Conservation (phyloP, 2,329 filamentous ascomycete genomes). For the Cadophora sp. region DNA sequence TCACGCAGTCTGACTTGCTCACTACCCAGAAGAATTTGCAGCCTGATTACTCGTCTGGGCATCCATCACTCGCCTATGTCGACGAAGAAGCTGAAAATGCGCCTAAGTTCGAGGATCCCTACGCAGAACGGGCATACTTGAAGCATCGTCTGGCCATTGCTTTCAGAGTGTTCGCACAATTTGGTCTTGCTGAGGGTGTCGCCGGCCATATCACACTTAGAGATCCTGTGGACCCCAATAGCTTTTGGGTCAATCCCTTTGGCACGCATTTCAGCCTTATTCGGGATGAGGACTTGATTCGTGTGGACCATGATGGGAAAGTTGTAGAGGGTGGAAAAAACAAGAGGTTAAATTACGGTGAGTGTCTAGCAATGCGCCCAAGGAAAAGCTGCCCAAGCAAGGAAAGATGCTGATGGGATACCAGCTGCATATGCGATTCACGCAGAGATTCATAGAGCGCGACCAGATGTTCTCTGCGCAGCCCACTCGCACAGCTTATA, state of each 20-base stretch:
- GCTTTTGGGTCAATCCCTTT: slow-evolving; percentile 38
- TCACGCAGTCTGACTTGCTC: not conserved
- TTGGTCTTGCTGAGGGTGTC: slow-evolving; percentile 51
- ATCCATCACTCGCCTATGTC: no score
- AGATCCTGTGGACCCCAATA: slow-evolving; percentile 32
- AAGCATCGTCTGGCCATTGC: slow-evolving; percentile 52
- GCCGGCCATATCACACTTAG: slow-evolving; percentile 51
- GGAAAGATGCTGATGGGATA: no score
- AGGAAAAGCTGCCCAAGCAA: no score
- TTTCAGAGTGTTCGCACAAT: slow-evolving; percentile 52
- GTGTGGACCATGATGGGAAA: slow-evolving; percentile 63
- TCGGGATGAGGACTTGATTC: slow-evolving; percentile 66
- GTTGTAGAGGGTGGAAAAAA: slow-evolving; percentile 66
- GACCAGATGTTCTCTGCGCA: no score
- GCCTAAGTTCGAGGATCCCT: not conserved
- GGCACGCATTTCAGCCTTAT: slow-evolving; percentile 44
- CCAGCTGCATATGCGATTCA: no score
- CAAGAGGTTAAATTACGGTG: no score
- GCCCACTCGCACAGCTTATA: no score
- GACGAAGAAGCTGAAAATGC: no score
- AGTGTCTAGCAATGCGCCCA: no score
- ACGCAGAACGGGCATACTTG: slow-evolving; percentile 40
- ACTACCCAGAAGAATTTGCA: not conserved
- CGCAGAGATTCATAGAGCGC: no score
- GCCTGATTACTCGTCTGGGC: not conserved